These are phyloP conservation scores for Spinellus fusiger DNA, from an alignment of 192 early-diverging fungal genomes.

Conservation along the genomic window DNA sequence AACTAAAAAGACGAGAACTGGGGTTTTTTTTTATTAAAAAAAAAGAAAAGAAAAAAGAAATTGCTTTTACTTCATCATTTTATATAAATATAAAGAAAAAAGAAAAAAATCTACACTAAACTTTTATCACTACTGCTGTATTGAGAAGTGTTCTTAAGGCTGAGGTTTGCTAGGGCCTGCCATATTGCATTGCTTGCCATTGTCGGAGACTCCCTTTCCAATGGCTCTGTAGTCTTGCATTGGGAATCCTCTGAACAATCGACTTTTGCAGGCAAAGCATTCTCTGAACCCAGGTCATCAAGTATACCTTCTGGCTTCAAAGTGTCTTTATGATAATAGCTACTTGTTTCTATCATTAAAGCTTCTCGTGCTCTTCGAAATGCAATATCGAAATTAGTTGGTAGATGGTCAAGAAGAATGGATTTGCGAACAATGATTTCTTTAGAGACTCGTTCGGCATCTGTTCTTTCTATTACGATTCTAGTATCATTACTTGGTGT, in stretches of 20 bases:
- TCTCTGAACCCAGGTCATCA: background rate
- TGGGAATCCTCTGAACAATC: background rate
- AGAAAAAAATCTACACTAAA: too few relatives aligned
- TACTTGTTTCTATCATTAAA: constrained; percentile 13
- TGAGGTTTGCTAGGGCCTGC: background rate
- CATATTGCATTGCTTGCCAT: background rate
- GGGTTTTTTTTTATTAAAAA: too few relatives aligned
- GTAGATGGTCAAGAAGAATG: constrained; percentile 30
- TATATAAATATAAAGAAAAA: too few relatives aligned
- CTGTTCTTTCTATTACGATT: constrained; percentile 29
- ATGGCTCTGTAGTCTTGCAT: background rate
- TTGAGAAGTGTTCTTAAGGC: constrained; percentile 2
- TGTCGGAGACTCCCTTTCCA: background rate
- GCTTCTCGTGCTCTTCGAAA: constrained; percentile 24
- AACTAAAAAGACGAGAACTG: too few relatives aligned
- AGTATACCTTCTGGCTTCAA: background rate
- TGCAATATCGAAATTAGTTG: constrained; percentile 30
- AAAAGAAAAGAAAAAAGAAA: too few relatives aligned
- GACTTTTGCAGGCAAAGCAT: background rate
- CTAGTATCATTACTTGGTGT: constrained; percentile 28
- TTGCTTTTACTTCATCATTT: too few relatives aligned
- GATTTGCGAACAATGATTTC: constrained; percentile 26
- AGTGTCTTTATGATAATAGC: background rate
- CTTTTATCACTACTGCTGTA: too few relatives aligned
- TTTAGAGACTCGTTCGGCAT: constrained; percentile 20